A percentile compares a stretch with the other conserved stretches of the same genome.
phyloP scores from a whole-genome alignment of 78 protist species.

The Isochrysis galbana region DNA sequence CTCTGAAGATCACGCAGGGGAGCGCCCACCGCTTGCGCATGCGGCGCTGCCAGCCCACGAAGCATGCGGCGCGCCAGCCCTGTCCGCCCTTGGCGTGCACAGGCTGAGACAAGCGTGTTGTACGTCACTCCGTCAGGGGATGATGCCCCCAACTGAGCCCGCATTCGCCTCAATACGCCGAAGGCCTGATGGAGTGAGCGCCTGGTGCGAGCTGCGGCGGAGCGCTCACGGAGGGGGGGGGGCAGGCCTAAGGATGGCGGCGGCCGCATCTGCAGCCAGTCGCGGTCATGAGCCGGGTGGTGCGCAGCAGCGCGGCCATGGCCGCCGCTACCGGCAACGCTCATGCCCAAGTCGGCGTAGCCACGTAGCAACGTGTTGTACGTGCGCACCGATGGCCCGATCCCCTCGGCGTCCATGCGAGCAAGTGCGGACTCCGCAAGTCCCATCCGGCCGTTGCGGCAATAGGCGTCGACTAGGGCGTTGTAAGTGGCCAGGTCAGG shows the following conservation, averaged over 20 bases:
- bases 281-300: no score
- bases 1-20: no score
- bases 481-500: neutral
- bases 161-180: neutral
- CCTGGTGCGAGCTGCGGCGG: neutral
- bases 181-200: neutral
- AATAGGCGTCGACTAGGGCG: neutral
- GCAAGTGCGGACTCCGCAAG: neutral
- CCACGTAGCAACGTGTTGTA: neutral
- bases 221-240: no score
- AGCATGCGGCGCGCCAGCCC: neutral
- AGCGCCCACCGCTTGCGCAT: no score
- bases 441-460: neutral
- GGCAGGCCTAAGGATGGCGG: no score
- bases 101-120: neutral
- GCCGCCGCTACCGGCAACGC: neutral
- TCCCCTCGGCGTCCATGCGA: neutral
- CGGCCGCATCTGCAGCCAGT: no score
- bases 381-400: neutral
- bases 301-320: no score
- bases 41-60: no score
- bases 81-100: neutral
- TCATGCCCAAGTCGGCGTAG: neutral
- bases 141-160: neutral
- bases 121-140: neutral